phyloP scores from a whole-genome alignment of 2,329 filamentous ascomycete species.

The Aspergillus pseudotamarii region DNA sequence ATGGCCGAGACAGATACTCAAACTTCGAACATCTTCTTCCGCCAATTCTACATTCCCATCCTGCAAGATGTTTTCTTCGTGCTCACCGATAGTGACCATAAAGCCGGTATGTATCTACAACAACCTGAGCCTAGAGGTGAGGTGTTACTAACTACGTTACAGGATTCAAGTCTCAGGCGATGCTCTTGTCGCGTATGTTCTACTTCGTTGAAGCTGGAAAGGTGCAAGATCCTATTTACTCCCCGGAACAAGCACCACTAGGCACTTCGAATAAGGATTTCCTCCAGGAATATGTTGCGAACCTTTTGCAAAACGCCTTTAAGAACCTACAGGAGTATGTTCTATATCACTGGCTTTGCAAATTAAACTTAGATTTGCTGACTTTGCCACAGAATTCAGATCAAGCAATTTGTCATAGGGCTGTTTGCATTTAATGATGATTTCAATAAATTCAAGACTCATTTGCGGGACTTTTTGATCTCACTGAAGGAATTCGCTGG shows the following conservation, averaged over 20 bases:
- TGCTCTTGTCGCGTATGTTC: conserved; percentile 92
- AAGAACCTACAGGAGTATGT: conserved; percentile 85
- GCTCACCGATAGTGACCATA: conserved; percentile 95
- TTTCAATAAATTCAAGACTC: conserved; percentile 91
- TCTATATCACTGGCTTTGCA: background rate
- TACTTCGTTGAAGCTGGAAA: conserved; percentile 90
- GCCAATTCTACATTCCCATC: conserved; percentile 94
- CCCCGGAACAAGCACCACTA: conserved; percentile 74
- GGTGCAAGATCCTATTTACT: conserved; percentile 90
- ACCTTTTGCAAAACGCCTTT: conserved; percentile 85
- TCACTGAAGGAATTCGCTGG: conserved; percentile 95
- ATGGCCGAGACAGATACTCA: conserved; percentile 87
- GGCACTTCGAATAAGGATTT: conserved; percentile 92
- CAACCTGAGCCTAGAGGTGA: background rate
- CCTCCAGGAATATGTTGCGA: conserved; percentile 82
- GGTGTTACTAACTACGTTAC: conserved; percentile 10
- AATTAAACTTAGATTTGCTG: conserved; percentile 31
- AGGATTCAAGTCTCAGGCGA: conserved; percentile 95
- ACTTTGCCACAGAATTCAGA: conserved; percentile 68
- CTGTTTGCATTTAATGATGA: conserved; percentile 87
- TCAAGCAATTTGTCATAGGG: conserved; percentile 84
- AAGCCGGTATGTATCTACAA: conserved; percentile 64
- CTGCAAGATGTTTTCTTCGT: conserved; percentile 98
- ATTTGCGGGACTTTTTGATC: conserved; percentile 94
- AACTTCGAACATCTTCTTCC: conserved; percentile 94